These are phyloP conservation scores for Tetrahymena thermophila DNA, from an alignment of 73 alveolate species.

Conservation along the genomic window DNA sequence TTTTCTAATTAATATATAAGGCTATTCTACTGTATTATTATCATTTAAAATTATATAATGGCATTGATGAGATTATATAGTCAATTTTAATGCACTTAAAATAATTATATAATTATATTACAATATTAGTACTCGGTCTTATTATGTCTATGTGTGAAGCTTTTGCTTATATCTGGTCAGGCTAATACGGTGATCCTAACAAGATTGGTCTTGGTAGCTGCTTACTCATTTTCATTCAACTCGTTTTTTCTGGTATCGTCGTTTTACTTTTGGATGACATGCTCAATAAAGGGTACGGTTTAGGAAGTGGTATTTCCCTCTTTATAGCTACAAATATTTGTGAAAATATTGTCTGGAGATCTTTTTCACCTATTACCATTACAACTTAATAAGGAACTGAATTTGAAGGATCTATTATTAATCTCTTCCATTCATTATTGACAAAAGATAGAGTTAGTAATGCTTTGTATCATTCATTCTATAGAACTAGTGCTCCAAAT, in stretches of 20 bases:
- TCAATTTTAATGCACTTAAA: too few species aligned
- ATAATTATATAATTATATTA: too few species aligned
- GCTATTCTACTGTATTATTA: neutral
- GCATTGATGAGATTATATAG: too few species aligned
- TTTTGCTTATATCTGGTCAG: constrained; percentile 96
- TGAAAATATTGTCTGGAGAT: constrained; percentile 98
- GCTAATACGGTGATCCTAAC: constrained; percentile 95
- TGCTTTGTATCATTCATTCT: constrained; percentile 90
- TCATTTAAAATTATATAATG: neutral
- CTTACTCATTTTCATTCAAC: constrained; percentile 88
- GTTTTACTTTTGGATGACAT: constrained; percentile 89
- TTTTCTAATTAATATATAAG: too few species aligned
- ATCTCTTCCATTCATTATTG: constrained; percentile 94
- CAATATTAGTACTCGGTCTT: constrained; percentile 11
- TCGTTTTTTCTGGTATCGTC: constrained; percentile 96
- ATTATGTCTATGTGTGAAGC: constrained; percentile 91
- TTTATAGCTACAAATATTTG: constrained; percentile 99
- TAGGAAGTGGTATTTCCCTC: constrained; percentile 98
- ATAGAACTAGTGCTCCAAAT: constrained; percentile 95
- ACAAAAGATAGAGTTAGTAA: constrained; percentile 82
- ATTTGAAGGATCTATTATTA: constrained; percentile 99
- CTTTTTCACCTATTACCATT: constrained; percentile 98
- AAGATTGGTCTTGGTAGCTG: constrained; percentile 93
- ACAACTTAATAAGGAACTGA: constrained; percentile 95
- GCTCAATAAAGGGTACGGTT: constrained; percentile 94